A percentile compares a stretch with the other conserved stretches of the same genome.
Evolutionary conservation across 768 basidiomycete genomes (phyloP).

Genomic region (Agrocybe pediades): DNA sequence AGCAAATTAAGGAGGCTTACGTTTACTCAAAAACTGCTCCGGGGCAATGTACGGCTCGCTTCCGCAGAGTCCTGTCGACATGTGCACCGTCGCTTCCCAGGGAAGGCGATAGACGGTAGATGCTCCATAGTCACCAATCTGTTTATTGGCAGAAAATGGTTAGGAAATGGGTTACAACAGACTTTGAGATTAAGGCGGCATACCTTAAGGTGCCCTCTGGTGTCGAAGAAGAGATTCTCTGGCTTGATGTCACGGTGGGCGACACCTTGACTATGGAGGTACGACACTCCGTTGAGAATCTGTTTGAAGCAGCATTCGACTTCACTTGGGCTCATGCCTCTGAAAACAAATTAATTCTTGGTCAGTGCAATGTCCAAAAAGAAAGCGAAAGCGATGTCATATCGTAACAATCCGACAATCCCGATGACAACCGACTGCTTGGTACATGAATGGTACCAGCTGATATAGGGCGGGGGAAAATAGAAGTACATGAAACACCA

Average conservation of each 20-base stretch:
- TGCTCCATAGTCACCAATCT: slow-evolving; percentile 99
- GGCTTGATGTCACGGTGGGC: slow-evolving; percentile 99
- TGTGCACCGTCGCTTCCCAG: slow-evolving; percentile 96
- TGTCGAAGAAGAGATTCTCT: slow-evolving; percentile 95
- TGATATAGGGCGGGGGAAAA: background rate
- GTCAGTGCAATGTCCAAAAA: slow-evolving; percentile 13
- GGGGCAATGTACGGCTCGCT: slow-evolving; percentile 99
- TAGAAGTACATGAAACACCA: slow-evolving; percentile 4
- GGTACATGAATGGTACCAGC: background rate
- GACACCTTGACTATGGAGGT: slow-evolving; percentile 95
- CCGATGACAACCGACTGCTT: background rate
- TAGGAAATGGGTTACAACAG: background rate
- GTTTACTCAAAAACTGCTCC: slow-evolving; percentile 95
- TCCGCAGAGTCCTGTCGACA: slow-evolving; percentile 96
- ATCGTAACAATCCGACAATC: background rate
- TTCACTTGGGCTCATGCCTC: slow-evolving; percentile 82
- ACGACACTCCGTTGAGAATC: slow-evolving; percentile 83
- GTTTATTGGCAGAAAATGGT: slow-evolving; percentile 5
- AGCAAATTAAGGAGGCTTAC: slow-evolving; percentile 59
- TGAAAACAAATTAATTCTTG: slow-evolving; percentile 15
- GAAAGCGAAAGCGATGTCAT: background rate
- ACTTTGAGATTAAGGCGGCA: slow-evolving; percentile 16
- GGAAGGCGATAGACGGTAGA: slow-evolving; percentile 99
- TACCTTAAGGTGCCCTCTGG: slow-evolving; percentile 91
- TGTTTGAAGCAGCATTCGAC: slow-evolving; percentile 99